Base-by-base conservation (phyloP, 495 filamentous ascomycete genomes). In the Xylaria castorea region DNA sequence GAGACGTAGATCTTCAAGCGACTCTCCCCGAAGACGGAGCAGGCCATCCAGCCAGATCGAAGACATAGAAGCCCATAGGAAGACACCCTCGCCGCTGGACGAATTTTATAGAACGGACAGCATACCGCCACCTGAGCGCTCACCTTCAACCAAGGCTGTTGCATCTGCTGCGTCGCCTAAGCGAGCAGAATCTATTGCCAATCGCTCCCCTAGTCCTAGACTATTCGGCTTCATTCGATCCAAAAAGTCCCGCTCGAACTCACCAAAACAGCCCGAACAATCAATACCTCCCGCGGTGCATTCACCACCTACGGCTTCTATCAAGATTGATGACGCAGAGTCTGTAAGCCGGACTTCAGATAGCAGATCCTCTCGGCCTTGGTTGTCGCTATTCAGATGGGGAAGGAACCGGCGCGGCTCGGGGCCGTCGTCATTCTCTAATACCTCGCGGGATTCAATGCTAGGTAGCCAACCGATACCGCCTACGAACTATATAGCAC, bases 401-500 rank as follows among this genome's bases (percentile, higher is more conserved):
- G 81, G 68, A 75, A 89, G 70, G 71, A 92, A 89, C 79, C 87
- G 86, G 66, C 86, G 81, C 9, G 89, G 87, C 61, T 88, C 85
- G 5, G 89, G 88, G 57, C 92, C 81, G 32, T 84, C 87, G 25
- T 88, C 87, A 11, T 92, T 94, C 75, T 94, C 94, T 30, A 97
- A 96, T 73, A 92, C 93, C 3, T 97, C 94, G 14, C 87, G 93
- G 75, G 94, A 97, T 77, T 96, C 93, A 2, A 87, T 88, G 85
- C 81, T 75, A 38, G 74, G 74, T 36, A 75, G 68, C 67, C 84
- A 79, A 46, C 74, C 77, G 8, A 82, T 79, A n/a, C 71, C 80
- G 11, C 75, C 80, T 36, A 67, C 81, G 1, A 71, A 76, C 53
- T 78, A 69, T 51, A 67, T 81, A 34, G 68, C 78, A 27, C 76